Percentiles rank a stretch among this genome's conserved stretches.
Conservation (phyloP, 345 rosid species). For the Boechera divaricarpa region DNA sequence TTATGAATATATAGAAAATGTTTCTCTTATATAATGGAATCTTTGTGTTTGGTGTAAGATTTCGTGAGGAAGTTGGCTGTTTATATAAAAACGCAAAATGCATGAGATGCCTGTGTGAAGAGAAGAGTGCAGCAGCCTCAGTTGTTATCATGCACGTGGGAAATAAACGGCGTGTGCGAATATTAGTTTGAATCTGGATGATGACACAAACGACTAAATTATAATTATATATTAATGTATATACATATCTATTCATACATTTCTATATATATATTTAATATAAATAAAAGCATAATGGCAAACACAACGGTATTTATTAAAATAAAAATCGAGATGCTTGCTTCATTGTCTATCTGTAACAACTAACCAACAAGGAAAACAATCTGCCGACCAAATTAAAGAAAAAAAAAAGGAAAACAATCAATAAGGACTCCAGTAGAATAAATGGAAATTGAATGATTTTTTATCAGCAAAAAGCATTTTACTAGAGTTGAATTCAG, state of each 20-base stretch:
- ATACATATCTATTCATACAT: too few species aligned
- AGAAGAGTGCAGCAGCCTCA: constrained; percentile 23
- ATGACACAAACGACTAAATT: neutral
- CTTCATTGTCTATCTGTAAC: constrained; percentile 25
- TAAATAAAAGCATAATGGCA: constrained; percentile 5
- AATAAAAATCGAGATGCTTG: constrained; percentile 11
- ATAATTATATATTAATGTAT: too few species aligned
- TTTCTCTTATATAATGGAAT: neutral
- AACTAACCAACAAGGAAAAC: constrained; percentile 11
- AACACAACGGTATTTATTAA: constrained; percentile 8
- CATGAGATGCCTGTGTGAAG: constrained; percentile 32
- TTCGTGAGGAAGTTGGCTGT: constrained; percentile 36
- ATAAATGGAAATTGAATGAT: too few species aligned
- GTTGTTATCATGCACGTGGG: constrained; percentile 31
- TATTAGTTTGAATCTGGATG: neutral
- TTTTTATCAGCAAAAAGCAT: too few species aligned
- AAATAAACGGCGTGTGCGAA: constrained; percentile 29
- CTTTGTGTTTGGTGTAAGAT: constrained; percentile 18
- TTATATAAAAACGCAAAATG: constrained; percentile 41
- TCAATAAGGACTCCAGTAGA: neutral
- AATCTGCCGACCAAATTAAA: neutral
- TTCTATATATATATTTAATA: too few species aligned
- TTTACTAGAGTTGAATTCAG: too few species aligned
- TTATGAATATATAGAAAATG: neutral
- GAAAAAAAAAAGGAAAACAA: neutral